These are phyloP conservation scores for Aspergillus thermomutatus DNA, from an alignment of 2,329 filamentous ascomycete species.

Conservation along the genomic window DNA sequence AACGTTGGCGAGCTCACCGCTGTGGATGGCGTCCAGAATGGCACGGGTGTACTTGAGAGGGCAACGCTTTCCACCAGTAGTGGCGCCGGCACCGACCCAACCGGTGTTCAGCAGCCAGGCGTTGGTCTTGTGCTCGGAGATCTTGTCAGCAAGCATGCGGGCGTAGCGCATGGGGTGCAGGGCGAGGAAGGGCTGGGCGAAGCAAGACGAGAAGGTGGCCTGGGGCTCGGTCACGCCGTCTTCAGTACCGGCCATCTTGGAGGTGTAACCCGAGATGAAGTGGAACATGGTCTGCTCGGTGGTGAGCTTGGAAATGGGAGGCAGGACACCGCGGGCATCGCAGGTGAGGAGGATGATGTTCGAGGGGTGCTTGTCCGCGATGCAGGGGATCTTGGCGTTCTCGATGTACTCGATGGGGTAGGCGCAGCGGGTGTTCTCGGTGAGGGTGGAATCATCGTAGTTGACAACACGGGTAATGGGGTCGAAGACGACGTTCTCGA, in stretches of 20 bases:
- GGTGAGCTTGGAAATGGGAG: constrained; percentile 95
- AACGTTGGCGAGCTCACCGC: constrained; percentile 84
- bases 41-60: constrained; percentile 98
- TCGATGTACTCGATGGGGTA: constrained; percentile 99
- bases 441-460: constrained; percentile 92
- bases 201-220: constrained; percentile 98
- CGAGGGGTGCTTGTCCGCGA: constrained; percentile 80
- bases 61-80: constrained; percentile 92
- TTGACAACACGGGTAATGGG: constrained; percentile 84
- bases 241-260: constrained; percentile 99
- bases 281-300: constrained; percentile 99
- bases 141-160: constrained; percentile 98
- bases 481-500: constrained; percentile 99
- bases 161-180: constrained; percentile 99
- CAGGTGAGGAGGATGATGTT: constrained; percentile 99
- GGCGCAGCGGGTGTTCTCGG: constrained; percentile 96
- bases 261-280: constrained; percentile 99
- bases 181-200: constrained; percentile 97
- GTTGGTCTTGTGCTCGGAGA: constrained; percentile 88
- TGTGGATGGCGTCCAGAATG: constrained; percentile 97
- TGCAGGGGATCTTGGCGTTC: constrained; percentile 98
- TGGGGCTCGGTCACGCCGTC: constrained; percentile 95
- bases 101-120: constrained; percentile 98
- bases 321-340: constrained; percentile 94
- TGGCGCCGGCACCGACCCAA: constrained; percentile 89